Conservation (phyloP, 768 basidiomycete species). For the Suillus bovinus region DNA sequence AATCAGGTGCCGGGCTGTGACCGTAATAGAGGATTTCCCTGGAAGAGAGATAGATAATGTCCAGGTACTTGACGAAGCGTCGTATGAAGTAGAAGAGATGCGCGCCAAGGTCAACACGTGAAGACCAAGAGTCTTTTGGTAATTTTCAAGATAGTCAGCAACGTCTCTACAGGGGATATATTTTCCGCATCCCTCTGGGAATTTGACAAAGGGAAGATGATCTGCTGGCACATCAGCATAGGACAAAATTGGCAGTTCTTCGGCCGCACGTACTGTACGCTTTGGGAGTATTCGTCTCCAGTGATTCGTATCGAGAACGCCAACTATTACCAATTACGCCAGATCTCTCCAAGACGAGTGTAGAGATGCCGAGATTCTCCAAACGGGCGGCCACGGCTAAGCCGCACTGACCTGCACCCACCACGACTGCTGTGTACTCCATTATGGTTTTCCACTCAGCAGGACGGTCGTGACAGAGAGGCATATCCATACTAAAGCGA, state of each 20-base stretch:
- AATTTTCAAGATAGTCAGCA: slow-evolving; percentile 14
- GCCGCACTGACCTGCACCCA: slow-evolving; percentile 39
- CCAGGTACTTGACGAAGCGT: slow-evolving; percentile 1
- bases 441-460: slow-evolving; percentile 16
- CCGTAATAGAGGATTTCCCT: neutral
- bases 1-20: slow-evolving; percentile 8
- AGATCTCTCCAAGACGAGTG: slow-evolving; percentile 65
- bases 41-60: neutral
- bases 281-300: slow-evolving; percentile 27
- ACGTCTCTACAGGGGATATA: slow-evolving; percentile 10
- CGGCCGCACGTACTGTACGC: slow-evolving; percentile 8
- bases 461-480: neutral
- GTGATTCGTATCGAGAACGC: slow-evolving; percentile 64
- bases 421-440: slow-evolving; percentile 44
- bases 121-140: slow-evolving; percentile 12
- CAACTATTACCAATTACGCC: slow-evolving; percentile 61
- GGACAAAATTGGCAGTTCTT: neutral
- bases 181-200: slow-evolving; percentile 5
- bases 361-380: slow-evolving; percentile 47
- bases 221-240: neutral
- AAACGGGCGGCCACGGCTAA: slow-evolving; percentile 22
- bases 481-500: neutral
- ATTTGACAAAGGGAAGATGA: slow-evolving; percentile 11
- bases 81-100: slow-evolving; percentile 2
- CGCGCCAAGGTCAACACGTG: slow-evolving; percentile 4